Evolutionary conservation across 805 yeast genomes (phyloP).

Genomic region (Groenewaldozyma salmanticensis): DNA sequence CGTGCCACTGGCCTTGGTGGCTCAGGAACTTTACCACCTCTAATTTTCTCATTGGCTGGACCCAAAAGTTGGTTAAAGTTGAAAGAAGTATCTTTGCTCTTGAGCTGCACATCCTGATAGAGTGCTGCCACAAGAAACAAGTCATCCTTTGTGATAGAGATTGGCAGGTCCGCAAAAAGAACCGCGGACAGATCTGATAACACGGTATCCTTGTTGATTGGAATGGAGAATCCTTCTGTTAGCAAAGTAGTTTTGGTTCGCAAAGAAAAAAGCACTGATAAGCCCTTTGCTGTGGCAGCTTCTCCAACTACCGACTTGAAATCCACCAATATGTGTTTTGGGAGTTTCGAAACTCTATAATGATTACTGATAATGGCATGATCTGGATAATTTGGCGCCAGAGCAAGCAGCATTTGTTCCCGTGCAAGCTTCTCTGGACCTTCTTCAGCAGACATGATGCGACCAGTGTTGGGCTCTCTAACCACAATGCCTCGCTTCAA

Average conservation of each 20-base stretch:
- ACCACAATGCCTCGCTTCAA: conserved; percentile 26
- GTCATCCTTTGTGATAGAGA: conserved; percentile 46
- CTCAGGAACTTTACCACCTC: conserved; percentile 1
- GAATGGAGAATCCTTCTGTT: conserved; percentile 72
- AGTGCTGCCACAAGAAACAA: conserved; percentile 68
- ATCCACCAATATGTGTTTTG: conserved; percentile 63
- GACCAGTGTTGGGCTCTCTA: conserved; percentile 22
- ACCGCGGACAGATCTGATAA: conserved; percentile 71
- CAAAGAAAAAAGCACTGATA: conserved; percentile 64
- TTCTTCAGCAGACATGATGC: conserved; percentile 18
- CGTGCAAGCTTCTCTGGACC: conserved; percentile 52
- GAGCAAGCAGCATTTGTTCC: conserved; percentile 60
- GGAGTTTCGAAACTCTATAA: conserved; percentile 9
- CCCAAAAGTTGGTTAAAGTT: conserved; percentile 7
- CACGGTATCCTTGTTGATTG: conserved; percentile 48
- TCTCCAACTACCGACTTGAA: conserved; percentile 58
- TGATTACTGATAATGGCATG: conserved; percentile 15
- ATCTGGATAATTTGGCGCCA: conserved; percentile 61
- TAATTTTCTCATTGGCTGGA: conserved; percentile 8
- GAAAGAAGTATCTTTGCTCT: conserved; percentile 1
- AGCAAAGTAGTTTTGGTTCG: conserved; percentile 53
- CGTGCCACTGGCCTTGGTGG: conserved; percentile 31
- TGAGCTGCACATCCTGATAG: conserved; percentile 54
- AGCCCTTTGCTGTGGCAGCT: conserved; percentile 52
- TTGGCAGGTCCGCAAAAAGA: conserved; percentile 65